phyloP scores from a whole-genome alignment of 1,284 basidiomycete species.

The Uromyces viciae-fabae region DNA sequence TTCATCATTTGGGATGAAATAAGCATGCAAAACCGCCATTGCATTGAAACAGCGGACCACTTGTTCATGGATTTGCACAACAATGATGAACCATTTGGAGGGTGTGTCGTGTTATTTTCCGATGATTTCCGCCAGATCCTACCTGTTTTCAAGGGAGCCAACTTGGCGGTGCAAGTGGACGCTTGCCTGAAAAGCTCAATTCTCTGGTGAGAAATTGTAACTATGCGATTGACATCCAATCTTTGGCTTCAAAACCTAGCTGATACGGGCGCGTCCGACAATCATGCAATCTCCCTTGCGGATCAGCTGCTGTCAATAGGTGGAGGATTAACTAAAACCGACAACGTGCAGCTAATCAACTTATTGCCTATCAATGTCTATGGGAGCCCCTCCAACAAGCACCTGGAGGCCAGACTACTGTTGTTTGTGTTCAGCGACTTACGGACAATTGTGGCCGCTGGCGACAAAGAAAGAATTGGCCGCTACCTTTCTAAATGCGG shows the following conservation, averaged over 20 bases:
- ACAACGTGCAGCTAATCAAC: no score
- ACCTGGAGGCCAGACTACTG: no score
- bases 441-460: no score
- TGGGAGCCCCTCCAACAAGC: no score
- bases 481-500: neutral
- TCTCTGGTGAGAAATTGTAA: neutral
- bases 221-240: neutral
- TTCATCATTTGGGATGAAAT: constrained; percentile 31
- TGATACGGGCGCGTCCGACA: no score
- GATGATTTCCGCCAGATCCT: constrained; percentile 19
- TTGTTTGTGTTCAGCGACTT: no score
- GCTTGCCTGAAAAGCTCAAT: neutral
- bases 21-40: neutral
- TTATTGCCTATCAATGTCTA: no score
- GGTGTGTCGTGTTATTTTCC: neutral
- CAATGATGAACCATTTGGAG: neutral
- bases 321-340: no score
- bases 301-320: no score
- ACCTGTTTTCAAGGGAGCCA: neutral
- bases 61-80: neutral
- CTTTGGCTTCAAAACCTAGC: no score
- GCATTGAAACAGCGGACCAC: neutral
- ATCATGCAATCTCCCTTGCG: no score
- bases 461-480: no score
- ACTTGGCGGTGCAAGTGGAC: neutral